phyloP scores from a whole-genome alignment of 2,329 filamentous ascomycete genomes.

The Aspergillus sp. region DNA sequence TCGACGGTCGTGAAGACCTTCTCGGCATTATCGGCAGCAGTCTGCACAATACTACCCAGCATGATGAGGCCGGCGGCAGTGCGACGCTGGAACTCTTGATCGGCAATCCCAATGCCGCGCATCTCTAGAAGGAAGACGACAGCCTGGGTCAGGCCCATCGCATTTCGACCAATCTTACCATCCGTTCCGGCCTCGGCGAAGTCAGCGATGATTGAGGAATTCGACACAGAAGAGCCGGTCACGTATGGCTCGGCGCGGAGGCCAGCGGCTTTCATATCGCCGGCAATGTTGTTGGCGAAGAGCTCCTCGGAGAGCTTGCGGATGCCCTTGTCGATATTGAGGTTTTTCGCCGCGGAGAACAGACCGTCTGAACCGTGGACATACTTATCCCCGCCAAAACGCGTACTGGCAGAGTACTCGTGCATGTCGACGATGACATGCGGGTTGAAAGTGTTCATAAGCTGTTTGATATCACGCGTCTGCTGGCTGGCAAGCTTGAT shows the following conservation, averaged over 20 bases:
- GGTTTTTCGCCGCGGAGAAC: constrained; percentile 8
- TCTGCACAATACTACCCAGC: constrained; percentile 6
- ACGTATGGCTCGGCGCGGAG: constrained; percentile 9
- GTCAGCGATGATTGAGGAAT: not conserved
- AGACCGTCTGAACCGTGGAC: constrained; percentile 2
- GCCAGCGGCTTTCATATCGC: constrained; percentile 1
- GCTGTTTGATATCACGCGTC: constrained; percentile 5
- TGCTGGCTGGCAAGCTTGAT: constrained; percentile 8
- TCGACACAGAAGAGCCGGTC: not conserved
- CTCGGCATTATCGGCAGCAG: constrained; percentile 1
- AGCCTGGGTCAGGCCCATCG: constrained; percentile 8
- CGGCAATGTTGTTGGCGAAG: constrained; percentile 5
- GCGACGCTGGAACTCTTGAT: constrained; percentile 7
- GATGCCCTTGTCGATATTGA: constrained; percentile 6
- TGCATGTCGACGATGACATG: constrained; percentile 8
- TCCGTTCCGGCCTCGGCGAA: constrained; percentile 9
- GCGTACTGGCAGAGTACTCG: not conserved
- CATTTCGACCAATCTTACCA: constrained; percentile 5
- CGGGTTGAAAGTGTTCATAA: not conserved
- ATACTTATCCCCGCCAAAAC: not conserved
- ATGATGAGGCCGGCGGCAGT: constrained; percentile 3
- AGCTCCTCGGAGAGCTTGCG: constrained; percentile 6
- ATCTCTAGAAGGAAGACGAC: constrained; percentile 5
- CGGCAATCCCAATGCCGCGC: constrained; percentile 5
- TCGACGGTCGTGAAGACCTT: constrained; percentile 2